These are phyloP conservation scores for Yamagishiella unicocca DNA, from an alignment of 139 green algal genomes.

Conservation along the genomic window DNA sequence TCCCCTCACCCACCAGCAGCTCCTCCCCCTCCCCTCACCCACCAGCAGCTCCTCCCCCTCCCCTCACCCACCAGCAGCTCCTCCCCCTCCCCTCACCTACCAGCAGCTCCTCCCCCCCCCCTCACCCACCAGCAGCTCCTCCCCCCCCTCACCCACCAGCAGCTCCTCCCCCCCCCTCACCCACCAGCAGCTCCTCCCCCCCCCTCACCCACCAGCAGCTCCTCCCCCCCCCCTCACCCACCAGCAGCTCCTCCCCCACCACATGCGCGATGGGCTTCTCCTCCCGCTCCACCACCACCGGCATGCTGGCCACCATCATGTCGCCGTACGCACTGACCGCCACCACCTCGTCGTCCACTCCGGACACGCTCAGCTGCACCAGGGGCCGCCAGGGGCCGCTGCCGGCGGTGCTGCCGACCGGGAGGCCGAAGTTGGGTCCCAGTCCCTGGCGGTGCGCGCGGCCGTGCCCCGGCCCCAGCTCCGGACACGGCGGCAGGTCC, in stretches of 20 bases:
- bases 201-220: no score
- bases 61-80: background rate
- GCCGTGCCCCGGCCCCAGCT: background rate
- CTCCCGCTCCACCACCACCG: slow-evolving; percentile 45
- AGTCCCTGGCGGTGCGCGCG: background rate
- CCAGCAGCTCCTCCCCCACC: slow-evolving; percentile 45
- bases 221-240: no score
- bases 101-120: background rate
- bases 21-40: no score
- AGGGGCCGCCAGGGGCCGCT: background rate
- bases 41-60: no score
- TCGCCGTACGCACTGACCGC: slow-evolving; percentile 21
- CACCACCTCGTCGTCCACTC: slow-evolving; percentile 8
- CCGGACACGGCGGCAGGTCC: background rate
- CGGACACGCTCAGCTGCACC: background rate
- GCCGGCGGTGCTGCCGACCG: no score
- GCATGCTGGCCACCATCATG: slow-evolving; percentile 4
- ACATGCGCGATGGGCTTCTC: slow-evolving; percentile 47
- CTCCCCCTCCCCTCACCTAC: background rate
- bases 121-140: no score
- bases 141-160: no score
- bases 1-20: no score
- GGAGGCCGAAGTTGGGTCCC: background rate
- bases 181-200: no score
- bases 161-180: no score